Conservation (phyloP, 768 basidiomycete genomes). For the Collybiopsis luxurians region DNA sequence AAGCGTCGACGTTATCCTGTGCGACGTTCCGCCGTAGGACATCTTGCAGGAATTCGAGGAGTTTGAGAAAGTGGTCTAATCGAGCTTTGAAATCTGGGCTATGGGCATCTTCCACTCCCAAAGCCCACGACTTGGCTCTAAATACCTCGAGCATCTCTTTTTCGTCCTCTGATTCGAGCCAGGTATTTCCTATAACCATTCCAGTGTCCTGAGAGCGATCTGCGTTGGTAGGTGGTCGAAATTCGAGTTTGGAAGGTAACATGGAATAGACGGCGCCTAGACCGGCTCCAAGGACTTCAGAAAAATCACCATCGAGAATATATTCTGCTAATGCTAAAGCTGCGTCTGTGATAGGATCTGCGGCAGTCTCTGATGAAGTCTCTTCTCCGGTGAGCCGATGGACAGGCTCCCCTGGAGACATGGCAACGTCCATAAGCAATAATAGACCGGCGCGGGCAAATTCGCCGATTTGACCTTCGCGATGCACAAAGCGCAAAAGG, state of each 20-base stretch:
- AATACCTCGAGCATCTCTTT: slow-evolving; percentile 46
- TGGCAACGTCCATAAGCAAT: slow-evolving; percentile 95
- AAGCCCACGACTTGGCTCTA: slow-evolving; percentile 48
- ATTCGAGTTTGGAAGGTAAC: slow-evolving; percentile 82
- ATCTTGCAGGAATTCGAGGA: slow-evolving; percentile 90
- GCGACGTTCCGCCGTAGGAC: slow-evolving; percentile 68
- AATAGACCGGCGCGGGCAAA: slow-evolving; percentile 88
- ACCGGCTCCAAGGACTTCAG: slow-evolving; percentile 94
- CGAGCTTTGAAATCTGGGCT: slow-evolving; percentile 74
- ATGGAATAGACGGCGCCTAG: slow-evolving; percentile 91
- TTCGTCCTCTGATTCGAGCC: slow-evolving; percentile 52
- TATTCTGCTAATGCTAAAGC: slow-evolving; percentile 88
- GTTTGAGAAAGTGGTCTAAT: slow-evolving; percentile 85
- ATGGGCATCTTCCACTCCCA: slow-evolving; percentile 77
- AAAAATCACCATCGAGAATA: slow-evolving; percentile 95
- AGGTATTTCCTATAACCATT: slow-evolving; percentile 73
- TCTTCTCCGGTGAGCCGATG: slow-evolving; percentile 39
- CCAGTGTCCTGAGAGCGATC: slow-evolving; percentile 41
- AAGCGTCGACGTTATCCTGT: slow-evolving; percentile 51
- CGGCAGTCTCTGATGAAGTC: slow-evolving; percentile 24
- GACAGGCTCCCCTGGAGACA: slow-evolving; percentile 67
- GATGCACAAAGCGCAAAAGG: slow-evolving; percentile 90
- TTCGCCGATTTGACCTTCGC: slow-evolving; percentile 92
- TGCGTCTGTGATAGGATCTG: slow-evolving; percentile 80
- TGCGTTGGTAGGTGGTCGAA: slow-evolving; percentile 45